Conservation (phyloP, 176 grass and related monocot species). For the Aegilops umbellulata region DNA sequence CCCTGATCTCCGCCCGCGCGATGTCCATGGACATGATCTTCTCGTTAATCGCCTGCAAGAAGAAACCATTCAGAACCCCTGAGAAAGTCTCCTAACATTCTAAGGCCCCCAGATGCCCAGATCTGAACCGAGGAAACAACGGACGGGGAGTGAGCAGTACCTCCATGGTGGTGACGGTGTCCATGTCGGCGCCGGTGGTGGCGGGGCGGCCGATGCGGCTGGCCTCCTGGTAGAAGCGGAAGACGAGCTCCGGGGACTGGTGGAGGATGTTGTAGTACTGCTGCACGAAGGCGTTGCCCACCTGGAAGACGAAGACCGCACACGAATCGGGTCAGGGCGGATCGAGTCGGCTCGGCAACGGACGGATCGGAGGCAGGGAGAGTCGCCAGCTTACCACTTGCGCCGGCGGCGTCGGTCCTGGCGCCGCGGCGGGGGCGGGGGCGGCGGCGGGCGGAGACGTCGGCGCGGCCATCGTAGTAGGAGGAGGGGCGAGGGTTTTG, state of each 20-base stretch:
- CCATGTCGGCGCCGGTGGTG: constrained; percentile 46
- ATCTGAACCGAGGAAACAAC: constrained; percentile 21
- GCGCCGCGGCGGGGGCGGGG: not conserved
- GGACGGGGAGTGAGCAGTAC: constrained; percentile 15
- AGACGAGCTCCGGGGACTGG: constrained; percentile 83
- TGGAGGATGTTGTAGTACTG: constrained; percentile 99
- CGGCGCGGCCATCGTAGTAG: constrained; percentile 30
- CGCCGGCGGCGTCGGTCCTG: constrained; percentile 39
- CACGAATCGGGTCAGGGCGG: constrained; percentile 18
- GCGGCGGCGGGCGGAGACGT: constrained; percentile 14
- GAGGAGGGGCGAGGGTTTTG: constrained; percentile 36
- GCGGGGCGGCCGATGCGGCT: constrained; percentile 79
- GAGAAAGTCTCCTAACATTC: not conserved
- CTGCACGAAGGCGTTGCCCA: constrained; percentile 95
- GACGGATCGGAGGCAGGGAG: not conserved
- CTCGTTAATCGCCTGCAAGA: constrained; percentile 68
- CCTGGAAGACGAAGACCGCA: constrained; percentile 32
- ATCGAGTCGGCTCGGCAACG: not conserved
- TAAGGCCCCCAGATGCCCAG: not conserved
- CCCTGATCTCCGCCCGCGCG: constrained; percentile 77
- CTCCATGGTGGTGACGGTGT: constrained; percentile 68
- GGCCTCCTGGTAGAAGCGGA: constrained; percentile 94
- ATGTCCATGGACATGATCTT: constrained; percentile 94
- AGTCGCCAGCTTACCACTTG: constrained; percentile 43
- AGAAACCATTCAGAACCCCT: not conserved